Evolutionary conservation across 805 yeast genomes (phyloP), one percentile per base, ranked within the genome.

Genomic region (Millerago galiae): DNA sequence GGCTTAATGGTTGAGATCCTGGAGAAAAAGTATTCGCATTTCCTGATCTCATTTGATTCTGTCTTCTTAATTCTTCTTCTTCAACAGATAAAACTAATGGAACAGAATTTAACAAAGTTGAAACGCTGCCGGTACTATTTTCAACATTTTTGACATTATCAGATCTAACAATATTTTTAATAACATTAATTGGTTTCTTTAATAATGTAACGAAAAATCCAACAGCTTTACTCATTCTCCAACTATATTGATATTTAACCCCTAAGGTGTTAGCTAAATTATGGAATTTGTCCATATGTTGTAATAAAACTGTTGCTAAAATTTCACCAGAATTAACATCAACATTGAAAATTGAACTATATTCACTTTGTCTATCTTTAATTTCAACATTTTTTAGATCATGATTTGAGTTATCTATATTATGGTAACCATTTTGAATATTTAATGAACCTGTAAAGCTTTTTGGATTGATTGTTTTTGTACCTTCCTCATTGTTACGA

Each of bases 221-320:
- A 2, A 69, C 68, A 8, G 84, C 81, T 51, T 79, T 81, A 30
- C 76, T 68, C 55, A 82, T 70, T 60, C 83, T 72, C 79, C 81
- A 79, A 2, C 88, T 83, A 54, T 79, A 80, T 44, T 77, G 78
- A 54, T 80, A 82, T 48, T 77, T 69, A 21, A 63, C 67, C 16
- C 85, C 75, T 29, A 83, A 60, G 32, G 67, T 66, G 62, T 68
- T 59, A 44, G 68, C 50, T 61, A 72, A 37, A 45, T 56, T 46
- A 52, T 65, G 61, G 49, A 74, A 75, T 14, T 58, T 53, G 29
- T 65, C 67, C 68, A 70, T 66, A 42, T 71, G 71, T 6, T 56
- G 56, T 37, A 65, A 53, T 14, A 71, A 54, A 10, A 62, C 55
- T 3, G 64, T 65, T 3, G 70, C 64, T 34, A 68, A 51, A 8